Evolutionary conservation across 192 early-diverging fungal species (phyloP).

Genomic region (Kickxella alabastrina): DNA sequence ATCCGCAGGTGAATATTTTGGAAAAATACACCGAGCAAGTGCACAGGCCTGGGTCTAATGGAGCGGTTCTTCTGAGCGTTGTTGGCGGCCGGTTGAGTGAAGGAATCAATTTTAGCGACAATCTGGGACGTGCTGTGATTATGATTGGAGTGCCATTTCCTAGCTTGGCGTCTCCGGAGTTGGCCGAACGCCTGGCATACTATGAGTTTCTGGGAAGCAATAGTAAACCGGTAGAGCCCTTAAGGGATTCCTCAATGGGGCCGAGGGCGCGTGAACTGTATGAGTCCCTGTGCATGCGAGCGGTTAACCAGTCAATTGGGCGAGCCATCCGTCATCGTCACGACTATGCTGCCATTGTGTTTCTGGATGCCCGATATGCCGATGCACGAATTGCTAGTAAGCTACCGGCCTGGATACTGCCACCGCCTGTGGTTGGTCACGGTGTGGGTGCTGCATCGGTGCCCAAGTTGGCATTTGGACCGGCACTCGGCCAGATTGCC

Average conservation of each 20-base stretch:
- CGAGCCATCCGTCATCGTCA: constrained; percentile 85
- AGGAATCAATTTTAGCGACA: constrained; percentile 89
- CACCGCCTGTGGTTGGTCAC: not conserved
- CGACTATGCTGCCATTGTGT: constrained; percentile 82
- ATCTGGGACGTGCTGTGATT: constrained; percentile 75
- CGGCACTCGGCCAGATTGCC: constrained; percentile 17
- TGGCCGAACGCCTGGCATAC: constrained; percentile 55
- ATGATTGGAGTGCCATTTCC: constrained; percentile 90
- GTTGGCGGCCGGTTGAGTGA: constrained; percentile 91
- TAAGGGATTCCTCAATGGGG: constrained; percentile 38
- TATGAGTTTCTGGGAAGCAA: constrained; percentile 30
- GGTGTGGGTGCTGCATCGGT: not conserved
- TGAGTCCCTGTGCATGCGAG: constrained; percentile 89
- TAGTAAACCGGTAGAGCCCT: constrained; percentile 1
- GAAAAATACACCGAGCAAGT: constrained; percentile 59
- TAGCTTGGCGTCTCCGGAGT: constrained; percentile 69
- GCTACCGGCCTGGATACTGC: constrained; percentile 65
- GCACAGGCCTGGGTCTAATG: constrained; percentile 23
- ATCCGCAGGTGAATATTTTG: constrained; percentile 59
- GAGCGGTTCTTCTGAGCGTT: constrained; percentile 83
- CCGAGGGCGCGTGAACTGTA: constrained; percentile 56
- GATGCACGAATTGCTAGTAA: constrained; percentile 40
- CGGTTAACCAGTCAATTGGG: constrained; percentile 89
- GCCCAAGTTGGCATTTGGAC: constrained; percentile 13
- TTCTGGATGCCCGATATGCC: constrained; percentile 69